Conservation (phyloP, 768 basidiomycete genomes). For the Mycena pura region DNA sequence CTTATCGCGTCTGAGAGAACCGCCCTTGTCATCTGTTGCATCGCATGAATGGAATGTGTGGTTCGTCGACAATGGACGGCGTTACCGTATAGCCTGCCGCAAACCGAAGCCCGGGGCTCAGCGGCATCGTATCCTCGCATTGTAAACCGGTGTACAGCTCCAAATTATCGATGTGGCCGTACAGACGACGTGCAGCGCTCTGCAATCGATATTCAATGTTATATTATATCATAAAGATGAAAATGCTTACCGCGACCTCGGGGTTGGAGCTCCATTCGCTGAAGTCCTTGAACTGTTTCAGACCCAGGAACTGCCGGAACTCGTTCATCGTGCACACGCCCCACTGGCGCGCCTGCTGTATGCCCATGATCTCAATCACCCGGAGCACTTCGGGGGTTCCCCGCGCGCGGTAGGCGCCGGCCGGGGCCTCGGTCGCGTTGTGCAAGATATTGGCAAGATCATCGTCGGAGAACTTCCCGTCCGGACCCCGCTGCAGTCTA, state of each 20-base stretch:
- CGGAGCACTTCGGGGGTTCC: slow-evolving; percentile 54
- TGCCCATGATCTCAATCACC: slow-evolving; percentile 62
- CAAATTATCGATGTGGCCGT: slow-evolving; percentile 44
- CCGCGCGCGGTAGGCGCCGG: slow-evolving; percentile 55
- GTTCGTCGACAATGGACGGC: background rate
- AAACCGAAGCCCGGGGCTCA: slow-evolving; percentile 59
- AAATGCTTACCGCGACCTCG: slow-evolving; percentile 48
- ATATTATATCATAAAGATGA: background rate
- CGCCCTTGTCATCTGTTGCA: slow-evolving; percentile 48
- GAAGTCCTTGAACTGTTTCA: slow-evolving; percentile 53
- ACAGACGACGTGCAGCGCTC: slow-evolving; percentile 40
- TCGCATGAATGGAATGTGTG: background rate
- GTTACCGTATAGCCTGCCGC: slow-evolving; percentile 67
- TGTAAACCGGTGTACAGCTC: slow-evolving; percentile 47
- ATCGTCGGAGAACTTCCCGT: slow-evolving; percentile 58
- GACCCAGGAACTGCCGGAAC: slow-evolving; percentile 56
- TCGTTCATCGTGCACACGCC: slow-evolving; percentile 65
- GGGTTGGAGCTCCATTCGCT: slow-evolving; percentile 62
- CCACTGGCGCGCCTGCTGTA: slow-evolving; percentile 60
- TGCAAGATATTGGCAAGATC: slow-evolving; percentile 57
- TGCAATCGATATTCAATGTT: slow-evolving; percentile 11
- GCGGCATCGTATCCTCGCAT: slow-evolving; percentile 61
- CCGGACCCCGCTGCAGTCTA: slow-evolving; percentile 52
- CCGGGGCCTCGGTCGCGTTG: slow-evolving; percentile 51
- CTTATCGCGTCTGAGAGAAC: slow-evolving; percentile 62